Conservation (phyloP, 441 rosid species). For the Corymbia calophylla region DNA sequence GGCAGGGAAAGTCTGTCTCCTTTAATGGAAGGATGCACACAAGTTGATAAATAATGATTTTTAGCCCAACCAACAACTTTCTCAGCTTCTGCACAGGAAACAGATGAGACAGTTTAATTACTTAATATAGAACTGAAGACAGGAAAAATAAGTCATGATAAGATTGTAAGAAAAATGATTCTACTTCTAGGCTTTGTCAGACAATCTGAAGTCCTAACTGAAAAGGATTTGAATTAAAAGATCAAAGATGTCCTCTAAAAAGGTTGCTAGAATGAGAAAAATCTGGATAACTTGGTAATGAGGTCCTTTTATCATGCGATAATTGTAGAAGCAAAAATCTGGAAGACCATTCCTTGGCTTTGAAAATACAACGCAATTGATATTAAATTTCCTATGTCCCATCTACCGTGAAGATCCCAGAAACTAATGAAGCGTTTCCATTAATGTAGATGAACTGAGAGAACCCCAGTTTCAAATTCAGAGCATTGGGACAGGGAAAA, state of each 20-base stretch:
- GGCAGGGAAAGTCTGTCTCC: constrained; percentile 72
- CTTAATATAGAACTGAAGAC: background rate
- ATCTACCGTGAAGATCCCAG: background rate
- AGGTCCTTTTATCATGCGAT: background rate
- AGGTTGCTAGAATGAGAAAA: background rate
- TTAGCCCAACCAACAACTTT: constrained; percentile 95
- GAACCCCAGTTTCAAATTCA: background rate
- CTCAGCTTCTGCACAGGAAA: constrained; percentile 70
- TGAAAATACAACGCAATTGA: background rate
- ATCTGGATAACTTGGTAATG: background rate
- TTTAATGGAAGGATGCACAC: constrained; percentile 53
- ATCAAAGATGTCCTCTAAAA: background rate
- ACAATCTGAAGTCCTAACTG: background rate
- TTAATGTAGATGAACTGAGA: background rate
- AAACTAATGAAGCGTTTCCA: background rate
- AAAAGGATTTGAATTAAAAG: background rate
- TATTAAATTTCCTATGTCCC: background rate
- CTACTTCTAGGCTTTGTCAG: background rate
- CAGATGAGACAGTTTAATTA: background rate
- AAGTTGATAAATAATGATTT: constrained; percentile 73
- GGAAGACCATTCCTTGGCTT: background rate
- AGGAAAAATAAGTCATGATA: background rate
- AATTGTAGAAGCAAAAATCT: background rate
- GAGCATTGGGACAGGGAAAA: background rate
- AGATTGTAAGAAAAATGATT: background rate